Conservation (phyloP, 345 rosid genomes). For the Brassica nigra region DNA sequence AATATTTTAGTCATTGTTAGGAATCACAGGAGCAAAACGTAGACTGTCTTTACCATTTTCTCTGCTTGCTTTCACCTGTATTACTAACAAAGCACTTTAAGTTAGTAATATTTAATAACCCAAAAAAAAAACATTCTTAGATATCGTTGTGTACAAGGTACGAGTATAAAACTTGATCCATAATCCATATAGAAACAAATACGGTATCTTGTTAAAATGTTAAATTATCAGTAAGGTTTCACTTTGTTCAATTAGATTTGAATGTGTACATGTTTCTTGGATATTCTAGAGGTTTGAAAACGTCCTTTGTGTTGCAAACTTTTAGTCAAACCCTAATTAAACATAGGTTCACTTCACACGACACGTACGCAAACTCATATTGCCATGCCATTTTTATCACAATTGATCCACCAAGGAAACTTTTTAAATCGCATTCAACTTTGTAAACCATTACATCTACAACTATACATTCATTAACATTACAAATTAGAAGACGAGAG, state of each 20-base stretch:
- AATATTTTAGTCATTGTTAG: conserved; percentile 4
- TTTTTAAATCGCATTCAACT: neutral
- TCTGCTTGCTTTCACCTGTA: neutral
- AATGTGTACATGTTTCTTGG: conserved; percentile 26
- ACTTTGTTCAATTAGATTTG: neutral
- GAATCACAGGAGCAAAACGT: conserved; percentile 3
- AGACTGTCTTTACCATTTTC: conserved; percentile 6
- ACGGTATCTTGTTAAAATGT: neutral
- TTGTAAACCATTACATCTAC: neutral
- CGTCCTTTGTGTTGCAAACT: conserved; percentile 5
- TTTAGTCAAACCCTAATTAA: conserved; percentile 10
- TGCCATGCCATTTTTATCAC: neutral
- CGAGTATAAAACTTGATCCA: neutral
- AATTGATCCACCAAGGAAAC: neutral
- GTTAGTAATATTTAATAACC: neutral
- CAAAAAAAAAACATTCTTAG: neutral
- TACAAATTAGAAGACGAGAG: neutral
- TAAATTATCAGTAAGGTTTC: neutral
- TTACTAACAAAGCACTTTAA: neutral
- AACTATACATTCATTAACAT: neutral
- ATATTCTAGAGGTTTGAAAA: conserved; percentile 15
- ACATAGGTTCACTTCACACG: conserved; percentile 18
- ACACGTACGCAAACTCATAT: conserved; percentile 31
- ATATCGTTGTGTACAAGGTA: neutral
- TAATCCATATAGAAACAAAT: neutral